phyloP scores from a whole-genome alignment of 306 rosid genomes.

The Dryas alaskensis region DNA sequence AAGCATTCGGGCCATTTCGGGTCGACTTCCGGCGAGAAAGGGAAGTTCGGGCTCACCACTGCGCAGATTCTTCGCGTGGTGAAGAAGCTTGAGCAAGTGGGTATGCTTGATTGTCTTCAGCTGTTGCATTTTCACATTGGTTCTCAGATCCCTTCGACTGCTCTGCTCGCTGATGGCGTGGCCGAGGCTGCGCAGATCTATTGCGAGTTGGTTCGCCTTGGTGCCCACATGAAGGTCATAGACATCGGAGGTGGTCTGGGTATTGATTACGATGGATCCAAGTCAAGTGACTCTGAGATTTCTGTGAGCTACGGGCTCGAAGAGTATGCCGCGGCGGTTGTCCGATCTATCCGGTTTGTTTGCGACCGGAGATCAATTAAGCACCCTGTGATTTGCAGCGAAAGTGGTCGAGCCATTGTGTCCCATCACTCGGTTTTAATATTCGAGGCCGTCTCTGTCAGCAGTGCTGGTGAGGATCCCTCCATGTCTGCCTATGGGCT shows the following conservation, averaged over 20 bases:
- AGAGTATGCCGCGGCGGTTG: conserved; percentile 80
- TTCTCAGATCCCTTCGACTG: conserved; percentile 74
- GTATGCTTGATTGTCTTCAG: conserved; percentile 80
- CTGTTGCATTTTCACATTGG: conserved; percentile 90
- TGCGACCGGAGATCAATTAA: conserved; percentile 61
- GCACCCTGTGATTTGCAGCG: conserved; percentile 77
- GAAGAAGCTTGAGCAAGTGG: conserved; percentile 56
- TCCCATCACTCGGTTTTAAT: conserved; percentile 82
- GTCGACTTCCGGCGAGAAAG: conserved; percentile 84
- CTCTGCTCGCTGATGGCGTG: conserved; percentile 65
- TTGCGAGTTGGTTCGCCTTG: conserved; percentile 82
- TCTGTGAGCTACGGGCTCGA: conserved; percentile 66
- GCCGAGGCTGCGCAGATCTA: conserved; percentile 87
- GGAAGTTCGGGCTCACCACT: conserved; percentile 80
- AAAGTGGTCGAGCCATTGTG: conserved; percentile 82
- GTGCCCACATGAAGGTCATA: conserved; percentile 70
- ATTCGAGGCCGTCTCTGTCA: conserved; percentile 62
- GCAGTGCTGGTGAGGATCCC: conserved; percentile 29
- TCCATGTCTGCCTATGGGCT: conserved; percentile 40
- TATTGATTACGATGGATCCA: conserved; percentile 82
- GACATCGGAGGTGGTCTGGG: conserved; percentile 95
- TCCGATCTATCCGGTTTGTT: conserved; percentile 46
- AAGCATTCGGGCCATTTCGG: conserved; percentile 90
- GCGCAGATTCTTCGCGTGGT: conserved; percentile 65
- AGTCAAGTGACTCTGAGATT: conserved; percentile 60